Percentiles rank a stretch among this genome's conserved stretches.
Conservation (phyloP, 495 filamentous ascomycete genomes). For the Neurospora sublineolata region DNA sequence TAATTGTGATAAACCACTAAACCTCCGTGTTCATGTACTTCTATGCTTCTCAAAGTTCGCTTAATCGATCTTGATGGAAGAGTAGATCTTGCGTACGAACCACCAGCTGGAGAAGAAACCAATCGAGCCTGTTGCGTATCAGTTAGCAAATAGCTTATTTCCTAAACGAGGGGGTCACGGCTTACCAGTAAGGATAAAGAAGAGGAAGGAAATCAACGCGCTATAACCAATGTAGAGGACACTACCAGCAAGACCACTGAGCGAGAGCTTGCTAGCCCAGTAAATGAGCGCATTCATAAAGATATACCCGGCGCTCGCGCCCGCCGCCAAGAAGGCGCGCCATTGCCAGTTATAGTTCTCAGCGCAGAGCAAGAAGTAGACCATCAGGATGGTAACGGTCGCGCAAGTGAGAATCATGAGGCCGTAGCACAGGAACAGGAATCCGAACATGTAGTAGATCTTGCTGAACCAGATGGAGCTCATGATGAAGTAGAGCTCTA, state of each 20-base stretch:
- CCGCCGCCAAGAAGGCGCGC: conserved; percentile 80
- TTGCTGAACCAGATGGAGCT: conserved; percentile 93
- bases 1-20: neutral
- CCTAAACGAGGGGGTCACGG: conserved; percentile 6
- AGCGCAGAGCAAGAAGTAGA: conserved; percentile 88
- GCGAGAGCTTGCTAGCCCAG: conserved; percentile 72
- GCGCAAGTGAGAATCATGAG: conserved; percentile 95
- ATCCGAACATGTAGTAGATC: conserved; percentile 99
- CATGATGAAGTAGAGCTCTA: conserved; percentile 98
- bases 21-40: neutral
- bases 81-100: conserved; percentile 87
- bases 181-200: conserved; percentile 88
- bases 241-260: conserved; percentile 72
- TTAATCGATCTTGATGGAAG: conserved; percentile 91
- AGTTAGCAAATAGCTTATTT: neutral
- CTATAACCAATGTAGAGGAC: conserved; percentile 93
- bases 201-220: conserved; percentile 73
- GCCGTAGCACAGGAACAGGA: conserved; percentile 93
- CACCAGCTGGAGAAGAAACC: conserved; percentile 91
- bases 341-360: conserved; percentile 99
- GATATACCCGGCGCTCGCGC: conserved; percentile 79
- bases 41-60: neutral
- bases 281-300: conserved; percentile 82
- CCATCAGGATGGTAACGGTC: conserved; percentile 78
- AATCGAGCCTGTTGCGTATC: conserved; percentile 59